These are phyloP conservation scores for Rhodotorula sp. DNA, from an alignment of 1,284 basidiomycete species.

Conservation along the genomic window DNA sequence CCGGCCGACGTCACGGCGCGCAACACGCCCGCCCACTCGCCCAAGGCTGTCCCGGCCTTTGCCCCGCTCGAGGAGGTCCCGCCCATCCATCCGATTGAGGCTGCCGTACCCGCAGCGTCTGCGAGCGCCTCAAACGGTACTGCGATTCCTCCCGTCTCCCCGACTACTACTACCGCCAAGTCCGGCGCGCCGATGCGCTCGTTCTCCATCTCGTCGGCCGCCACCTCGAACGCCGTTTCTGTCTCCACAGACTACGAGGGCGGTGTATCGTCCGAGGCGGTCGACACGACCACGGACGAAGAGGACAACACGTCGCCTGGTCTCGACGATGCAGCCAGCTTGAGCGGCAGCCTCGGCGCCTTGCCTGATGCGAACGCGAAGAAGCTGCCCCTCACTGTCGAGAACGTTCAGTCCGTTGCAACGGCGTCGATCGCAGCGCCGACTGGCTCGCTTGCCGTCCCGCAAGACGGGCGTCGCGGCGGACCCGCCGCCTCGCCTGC, in stretches of 20 bases:
- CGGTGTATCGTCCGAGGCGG: constrained; percentile 17
- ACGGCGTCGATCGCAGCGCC: background rate
- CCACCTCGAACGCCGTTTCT: constrained; percentile 12
- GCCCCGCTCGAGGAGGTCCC: constrained; percentile 1
- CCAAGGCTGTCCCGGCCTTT: background rate
- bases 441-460: constrained; percentile 11
- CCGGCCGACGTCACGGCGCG: constrained; percentile 23
- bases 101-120: background rate
- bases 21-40: constrained; percentile 24
- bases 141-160: background rate
- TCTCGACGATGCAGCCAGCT: constrained; percentile 15
- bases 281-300: constrained; percentile 33
- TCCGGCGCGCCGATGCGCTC: background rate
- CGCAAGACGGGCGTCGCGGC: background rate
- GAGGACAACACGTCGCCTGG: constrained; percentile 1
- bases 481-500: constrained; percentile 1
- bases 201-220: constrained; percentile 18
- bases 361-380: background rate
- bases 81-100: constrained; percentile 6
- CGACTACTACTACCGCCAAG: background rate
- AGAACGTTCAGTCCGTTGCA: constrained; percentile 22
- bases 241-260: constrained; percentile 23
- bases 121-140: background rate
- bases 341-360: constrained; percentile 15
- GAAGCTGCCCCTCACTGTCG: constrained; percentile 22